Evolutionary conservation across 129 eudicot genomes (phyloP), one percentile per base, ranked within the genome.

Genomic region (Pulicaria dysenterica): DNA sequence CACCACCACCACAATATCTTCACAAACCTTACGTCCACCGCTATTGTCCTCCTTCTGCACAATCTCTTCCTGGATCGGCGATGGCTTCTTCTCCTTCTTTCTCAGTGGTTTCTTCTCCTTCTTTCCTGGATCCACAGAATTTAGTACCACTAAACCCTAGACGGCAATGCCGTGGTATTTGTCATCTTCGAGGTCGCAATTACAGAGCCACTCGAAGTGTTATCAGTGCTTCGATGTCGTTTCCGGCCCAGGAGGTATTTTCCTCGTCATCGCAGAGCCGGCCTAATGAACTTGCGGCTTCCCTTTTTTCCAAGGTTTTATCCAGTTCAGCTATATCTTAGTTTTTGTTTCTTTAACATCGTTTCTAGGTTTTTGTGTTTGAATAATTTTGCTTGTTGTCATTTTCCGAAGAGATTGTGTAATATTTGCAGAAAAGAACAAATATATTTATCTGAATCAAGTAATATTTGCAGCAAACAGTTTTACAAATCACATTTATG

Each of bases 231-330:
- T 73, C 90, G 31, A 49, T 77, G 51, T 85, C 87, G 34, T n/a
- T 58, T 57, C 85, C 85, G 43, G 87, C 39, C 5, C 77, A 85
- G 13, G 75, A 79, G 61, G 72, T 69, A 14, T 65, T 83, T 3
- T 40, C 84, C 16, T 70, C 70, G 69, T 3, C 80, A 59, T 76
- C 74, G 44, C 67, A 66, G 68, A 74, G 65, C 42, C 87, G 55
- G 17, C 87, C 83, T 0, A 85, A 82, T 69, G 90, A 83, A 57
- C 78, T 85, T 43, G 90, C 83, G 8, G 80, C 76, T 19, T 58
- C 77, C 70, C 76, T 85, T 64, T 41, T 85, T 7, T 82, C 90
- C 3, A 85, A 85, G 90, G 90, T 85, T 68, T 48, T 14, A 51
- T 58, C 57, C 31, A 24, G 39, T 24, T 64, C 56, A 2, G 0